Evolutionary conservation across 2,329 filamentous ascomycete genomes (phyloP).

Genomic region (Xylaria sp.): DNA sequence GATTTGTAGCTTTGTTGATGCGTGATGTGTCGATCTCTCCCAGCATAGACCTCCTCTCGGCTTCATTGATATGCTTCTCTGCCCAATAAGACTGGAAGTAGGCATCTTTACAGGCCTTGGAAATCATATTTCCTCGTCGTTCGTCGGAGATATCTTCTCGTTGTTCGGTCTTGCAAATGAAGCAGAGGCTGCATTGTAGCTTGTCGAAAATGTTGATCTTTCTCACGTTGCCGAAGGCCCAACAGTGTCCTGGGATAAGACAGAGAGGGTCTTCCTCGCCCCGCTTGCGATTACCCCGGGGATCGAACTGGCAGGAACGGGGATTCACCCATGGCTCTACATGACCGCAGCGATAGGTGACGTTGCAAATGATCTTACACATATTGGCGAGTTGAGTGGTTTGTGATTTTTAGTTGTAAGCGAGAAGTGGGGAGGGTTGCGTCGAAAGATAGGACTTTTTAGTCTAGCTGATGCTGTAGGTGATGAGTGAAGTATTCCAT

Average conservation of each 20-base stretch:
- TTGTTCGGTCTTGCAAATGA: background rate
- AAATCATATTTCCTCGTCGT: background rate
- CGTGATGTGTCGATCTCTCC: background rate
- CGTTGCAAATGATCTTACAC: slow-evolving; percentile 23
- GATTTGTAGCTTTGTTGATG: background rate
- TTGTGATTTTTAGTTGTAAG: background rate
- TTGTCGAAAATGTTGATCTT: background rate
- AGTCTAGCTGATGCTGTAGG: background rate
- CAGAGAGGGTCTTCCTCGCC: slow-evolving; percentile 3
- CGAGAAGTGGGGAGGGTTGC: background rate
- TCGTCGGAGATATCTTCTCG: background rate
- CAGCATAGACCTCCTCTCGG: slow-evolving; percentile 1
- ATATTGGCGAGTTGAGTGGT: background rate
- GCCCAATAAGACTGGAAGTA: background rate
- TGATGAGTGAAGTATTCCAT: background rate
- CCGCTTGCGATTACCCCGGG: background rate
- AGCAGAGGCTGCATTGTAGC: slow-evolving; percentile 2
- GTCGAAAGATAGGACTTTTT: background rate
- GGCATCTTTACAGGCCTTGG: background rate
- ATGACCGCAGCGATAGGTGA: slow-evolving; percentile 19
- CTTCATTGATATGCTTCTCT: background rate
- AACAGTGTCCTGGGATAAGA: slow-evolving; percentile 6
- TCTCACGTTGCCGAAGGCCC: slow-evolving; percentile 6
- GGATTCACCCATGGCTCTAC: background rate
- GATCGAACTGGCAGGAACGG: slow-evolving; percentile 3